Evolutionary conservation across 208 protist genomes (phyloP).

Genomic region (Crithidia sp.): DNA sequence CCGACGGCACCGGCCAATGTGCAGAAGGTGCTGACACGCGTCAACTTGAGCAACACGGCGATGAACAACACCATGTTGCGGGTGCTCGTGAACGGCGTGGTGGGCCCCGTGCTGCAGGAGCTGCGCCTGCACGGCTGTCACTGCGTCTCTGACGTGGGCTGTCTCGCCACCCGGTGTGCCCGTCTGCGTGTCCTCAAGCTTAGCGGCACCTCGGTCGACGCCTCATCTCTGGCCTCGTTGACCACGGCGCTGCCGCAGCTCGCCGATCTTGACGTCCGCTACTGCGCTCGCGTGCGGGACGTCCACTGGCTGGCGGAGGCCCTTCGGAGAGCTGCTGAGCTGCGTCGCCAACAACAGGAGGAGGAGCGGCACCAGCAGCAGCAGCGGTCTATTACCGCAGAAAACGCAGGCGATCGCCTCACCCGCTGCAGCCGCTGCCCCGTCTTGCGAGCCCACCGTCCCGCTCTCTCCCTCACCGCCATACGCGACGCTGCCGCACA

Average conservation of each 20-base stretch:
- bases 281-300: slow-evolving; percentile 5
- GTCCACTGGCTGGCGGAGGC: slow-evolving; percentile 12
- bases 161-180: neutral
- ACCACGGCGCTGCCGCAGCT: neutral
- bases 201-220: slow-evolving; percentile 3
- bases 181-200: slow-evolving; percentile 6
- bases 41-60: slow-evolving; percentile 14
- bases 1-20: slow-evolving; percentile 2
- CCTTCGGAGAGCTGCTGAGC: neutral
- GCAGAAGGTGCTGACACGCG: slow-evolving; percentile 4
- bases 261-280: slow-evolving; percentile 9
- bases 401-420: neutral
- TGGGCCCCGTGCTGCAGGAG: neutral
- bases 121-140: slow-evolving; percentile 14
- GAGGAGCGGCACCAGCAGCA: neutral
- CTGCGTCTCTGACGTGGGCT: slow-evolving; percentile 11
- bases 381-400: neutral
- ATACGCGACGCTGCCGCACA: neutral
- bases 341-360: neutral
- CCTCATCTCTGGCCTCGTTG: neutral
- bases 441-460: neutral
- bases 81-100: neutral
- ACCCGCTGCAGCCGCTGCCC: slow-evolving; percentile 11
- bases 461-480: neutral
- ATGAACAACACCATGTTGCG: slow-evolving; percentile 22